A percentile compares a stretch with the other conserved stretches of the same genome.
These are phyloP conservation scores for Penicillium sp. DNA, from an alignment of 2,329 filamentous ascomycete species.

Conservation along the genomic window DNA sequence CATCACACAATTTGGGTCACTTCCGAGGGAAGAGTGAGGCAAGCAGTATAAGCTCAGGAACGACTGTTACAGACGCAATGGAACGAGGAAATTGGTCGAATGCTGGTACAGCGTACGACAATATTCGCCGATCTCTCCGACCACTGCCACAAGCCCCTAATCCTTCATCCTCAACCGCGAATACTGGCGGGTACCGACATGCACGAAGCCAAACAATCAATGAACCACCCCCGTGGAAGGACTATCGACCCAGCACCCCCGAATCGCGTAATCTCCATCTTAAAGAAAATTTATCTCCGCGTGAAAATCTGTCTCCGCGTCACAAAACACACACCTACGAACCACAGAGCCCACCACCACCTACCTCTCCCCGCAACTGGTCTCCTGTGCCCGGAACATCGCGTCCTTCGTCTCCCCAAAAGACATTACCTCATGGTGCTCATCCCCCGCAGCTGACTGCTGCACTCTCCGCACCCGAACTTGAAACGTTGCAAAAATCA, in stretches of 20 bases:
- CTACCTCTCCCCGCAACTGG: conserved; percentile 24
- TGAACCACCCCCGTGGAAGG: conserved; percentile 44
- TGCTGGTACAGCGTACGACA: conserved; percentile 68
- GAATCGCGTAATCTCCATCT: conserved; percentile 30
- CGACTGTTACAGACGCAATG: conserved; percentile 20
- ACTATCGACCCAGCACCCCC: conserved; percentile 35
- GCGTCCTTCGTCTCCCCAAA: conserved; percentile 30
- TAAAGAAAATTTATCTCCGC: conserved; percentile 33
- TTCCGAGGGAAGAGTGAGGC: conserved; percentile 76
- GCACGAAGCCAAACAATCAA: conserved; percentile 65
- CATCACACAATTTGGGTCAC: conserved; percentile 55
- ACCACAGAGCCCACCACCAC: conserved; percentile 25
- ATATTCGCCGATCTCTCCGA: conserved; percentile 72
- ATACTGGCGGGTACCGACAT: conserved; percentile 40
- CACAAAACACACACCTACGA: conserved; percentile 22
- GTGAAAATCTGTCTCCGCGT: conserved; percentile 32
- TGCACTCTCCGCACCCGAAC: conserved; percentile 66
- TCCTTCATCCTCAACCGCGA: conserved; percentile 41
- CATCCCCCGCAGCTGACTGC: conserved; percentile 38
- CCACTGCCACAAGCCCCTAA: conserved; percentile 69
- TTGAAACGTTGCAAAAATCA: conserved; percentile 80
- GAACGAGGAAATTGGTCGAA: conserved; percentile 33
- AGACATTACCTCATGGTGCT: conserved; percentile 31
- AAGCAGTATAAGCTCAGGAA: conserved; percentile 52
- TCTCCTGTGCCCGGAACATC: conserved; percentile 31